A percentile compares a stretch with the other conserved stretches of the same genome.
phyloP scores from a whole-genome alignment of 1,284 basidiomycete species.

The Tilletia setariae region DNA sequence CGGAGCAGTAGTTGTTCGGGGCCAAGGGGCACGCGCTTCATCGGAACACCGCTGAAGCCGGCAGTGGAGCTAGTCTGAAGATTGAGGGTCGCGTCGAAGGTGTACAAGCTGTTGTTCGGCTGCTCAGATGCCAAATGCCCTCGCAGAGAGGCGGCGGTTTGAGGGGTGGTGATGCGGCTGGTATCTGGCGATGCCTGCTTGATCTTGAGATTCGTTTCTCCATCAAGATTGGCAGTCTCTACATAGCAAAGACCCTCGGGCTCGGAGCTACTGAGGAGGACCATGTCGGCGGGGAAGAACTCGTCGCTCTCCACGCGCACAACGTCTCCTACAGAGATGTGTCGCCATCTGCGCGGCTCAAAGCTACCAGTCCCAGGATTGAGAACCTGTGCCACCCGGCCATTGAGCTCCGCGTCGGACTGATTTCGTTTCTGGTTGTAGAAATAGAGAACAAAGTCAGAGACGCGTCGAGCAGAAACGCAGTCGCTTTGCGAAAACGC shows the following conservation, averaged over 20 bases:
- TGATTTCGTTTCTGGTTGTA: slow-evolving; percentile 75
- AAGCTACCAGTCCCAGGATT: slow-evolving; percentile 66
- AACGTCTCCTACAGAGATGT: slow-evolving; percentile 86
- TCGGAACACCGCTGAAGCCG: slow-evolving; percentile 47
- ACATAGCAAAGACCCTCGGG: slow-evolving; percentile 97
- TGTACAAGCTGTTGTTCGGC: slow-evolving; percentile 96
- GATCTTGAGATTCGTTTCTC: slow-evolving; percentile 98
- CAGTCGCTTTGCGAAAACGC: too few species aligned
- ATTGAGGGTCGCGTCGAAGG: slow-evolving; percentile 78
- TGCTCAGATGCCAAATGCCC: slow-evolving; percentile 89
- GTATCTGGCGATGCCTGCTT: slow-evolving; percentile 90
- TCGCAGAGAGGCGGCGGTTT: slow-evolving; percentile 69
- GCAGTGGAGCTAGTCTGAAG: slow-evolving; percentile 42
- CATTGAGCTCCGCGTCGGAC: slow-evolving; percentile 87
- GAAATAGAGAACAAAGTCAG: too few species aligned
- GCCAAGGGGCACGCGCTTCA: slow-evolving; percentile 69
- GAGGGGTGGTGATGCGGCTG: slow-evolving; percentile 71
- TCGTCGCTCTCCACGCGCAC: slow-evolving; percentile 85
- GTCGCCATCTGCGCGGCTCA: slow-evolving; percentile 76
- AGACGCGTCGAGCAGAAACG: too few species aligned
- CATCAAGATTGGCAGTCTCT: slow-evolving; percentile 95
- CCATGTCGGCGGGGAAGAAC: slow-evolving; percentile 92
- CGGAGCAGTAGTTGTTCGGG: slow-evolving; percentile 79
- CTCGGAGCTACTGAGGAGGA: slow-evolving; percentile 84
- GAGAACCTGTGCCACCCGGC: slow-evolving; percentile 75